Base-by-base conservation (phyloP, 192 early-diverging fungal species). In the Backusella parvicylindrica region DNA sequence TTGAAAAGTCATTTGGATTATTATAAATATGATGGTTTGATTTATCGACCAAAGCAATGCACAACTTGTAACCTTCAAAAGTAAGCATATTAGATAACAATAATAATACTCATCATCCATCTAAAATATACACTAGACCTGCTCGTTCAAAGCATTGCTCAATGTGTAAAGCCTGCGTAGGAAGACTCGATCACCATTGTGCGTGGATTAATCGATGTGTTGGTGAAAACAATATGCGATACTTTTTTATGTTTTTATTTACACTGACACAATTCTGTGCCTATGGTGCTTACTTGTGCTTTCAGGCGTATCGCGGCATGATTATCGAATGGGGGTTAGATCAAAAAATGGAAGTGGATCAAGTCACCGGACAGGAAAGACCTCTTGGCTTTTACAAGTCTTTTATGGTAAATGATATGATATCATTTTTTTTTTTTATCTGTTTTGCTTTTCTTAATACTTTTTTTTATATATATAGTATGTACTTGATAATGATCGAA, bases 141-240 rank as follows among this genome's bases (percentile, higher is more conserved):
- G 87, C 87, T 38, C 73, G 87, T 5, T 88, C 87, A 11, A 88
- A 88, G 47, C 87, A 88, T 68, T 88, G 87, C 65, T 86, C 87
- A 13, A 64, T 86, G 70, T 88, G 87, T 72, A 83, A 88, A 21
- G 80, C 79, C 36, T 88, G 87, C 71, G 79, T 88, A 18, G 80
- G 81, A 2, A 56, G 79, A 60, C 75, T 71, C 9, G 87, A 88
- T 64, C 87, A 88, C 23, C 87, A 88, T 38, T 89, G 87, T 81
- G 79, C 81, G 0, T 88, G 87, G 87, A 78, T 88, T 60, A 86
- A 86, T 63, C 79, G 80, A 32, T 89, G 87, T 65, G 84, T 87
- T 26, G 86, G 87, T 23, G 76, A 83, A 37, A 85, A 81, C 32
- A 89, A 89, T 33, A 81, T 84, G 60, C 86, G 86, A 0, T 87